phyloP scores from a whole-genome alignment of 1,284 basidiomycete genomes.

The Sporisorium sorghi region DNA sequence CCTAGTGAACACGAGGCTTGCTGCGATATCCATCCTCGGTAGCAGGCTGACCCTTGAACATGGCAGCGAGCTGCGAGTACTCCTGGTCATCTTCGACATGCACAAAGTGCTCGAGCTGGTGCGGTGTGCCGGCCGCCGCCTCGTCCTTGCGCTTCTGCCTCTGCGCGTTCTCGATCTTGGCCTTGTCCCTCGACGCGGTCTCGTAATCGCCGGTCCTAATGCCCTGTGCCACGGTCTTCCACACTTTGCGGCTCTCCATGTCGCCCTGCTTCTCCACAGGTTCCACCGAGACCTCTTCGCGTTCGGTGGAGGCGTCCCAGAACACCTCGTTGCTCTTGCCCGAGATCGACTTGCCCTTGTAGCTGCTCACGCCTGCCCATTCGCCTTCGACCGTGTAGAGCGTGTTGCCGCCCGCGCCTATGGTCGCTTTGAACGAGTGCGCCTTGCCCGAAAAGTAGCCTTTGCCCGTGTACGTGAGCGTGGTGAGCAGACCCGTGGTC shows the following conservation, averaged over 20 bases:
- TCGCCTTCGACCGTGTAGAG: slow-evolving; percentile 82
- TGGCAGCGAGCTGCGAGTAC: slow-evolving; percentile 59
- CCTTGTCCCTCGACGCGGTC: slow-evolving; percentile 88
- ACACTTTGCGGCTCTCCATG: slow-evolving; percentile 88
- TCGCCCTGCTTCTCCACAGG: slow-evolving; percentile 78
- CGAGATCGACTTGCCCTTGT: slow-evolving; percentile 57
- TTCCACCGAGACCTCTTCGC: slow-evolving; percentile 79
- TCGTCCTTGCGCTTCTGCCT: slow-evolving; percentile 89
- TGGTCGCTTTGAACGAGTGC: slow-evolving; percentile 87
- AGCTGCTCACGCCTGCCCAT: slow-evolving; percentile 81
- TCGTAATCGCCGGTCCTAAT: slow-evolving; percentile 93
- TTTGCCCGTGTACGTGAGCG: slow-evolving; percentile 86
- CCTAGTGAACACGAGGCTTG: slow-evolving; percentile 35
- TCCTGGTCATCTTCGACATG: slow-evolving; percentile 68
- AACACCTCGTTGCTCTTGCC: slow-evolving; percentile 70
- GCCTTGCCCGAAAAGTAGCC: slow-evolving; percentile 92
- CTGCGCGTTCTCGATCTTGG: slow-evolving; percentile 94
- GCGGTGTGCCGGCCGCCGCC: slow-evolving; percentile 77
- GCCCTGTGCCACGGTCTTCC: slow-evolving; percentile 88
- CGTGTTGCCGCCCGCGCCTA: slow-evolving; percentile 73
- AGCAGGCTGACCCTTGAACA: slow-evolving; percentile 58
- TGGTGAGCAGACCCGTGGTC: slow-evolving; percentile 78
- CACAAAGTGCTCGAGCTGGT: slow-evolving; percentile 73
- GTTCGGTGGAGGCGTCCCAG: slow-evolving; percentile 72
- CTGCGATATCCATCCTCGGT: slow-evolving; percentile 56